Base-by-base conservation (phyloP, 2,329 filamentous ascomycete species). In the Diaporthe sp. region DNA sequence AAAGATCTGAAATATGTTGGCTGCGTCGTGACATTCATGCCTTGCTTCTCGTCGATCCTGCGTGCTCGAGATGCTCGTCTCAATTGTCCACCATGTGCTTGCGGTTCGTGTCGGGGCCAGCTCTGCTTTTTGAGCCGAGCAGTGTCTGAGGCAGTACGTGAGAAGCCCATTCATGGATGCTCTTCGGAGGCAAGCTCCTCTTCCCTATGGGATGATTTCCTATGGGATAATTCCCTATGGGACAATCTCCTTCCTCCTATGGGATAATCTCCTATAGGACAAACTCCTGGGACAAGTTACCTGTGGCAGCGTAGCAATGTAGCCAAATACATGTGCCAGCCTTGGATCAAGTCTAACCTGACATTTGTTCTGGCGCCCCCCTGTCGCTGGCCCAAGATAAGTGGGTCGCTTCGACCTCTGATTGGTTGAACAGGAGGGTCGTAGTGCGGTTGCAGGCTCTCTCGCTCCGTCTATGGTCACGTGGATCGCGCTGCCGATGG, bases 1-100 rank as follows among this genome's bases (percentile, higher is more conserved):
- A 57, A n/a, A 31, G 37, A 53, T 71, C 44, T 71, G 71, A 9
- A 61, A 34, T 58, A 65, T 12, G 13, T 31, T 31, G 34, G 34
- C 49, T 28, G 34, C 22, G 22, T 31, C 34, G 65, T 70, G 65
- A 70, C 46, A 42, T 22, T 31, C 65, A 22, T 55, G n/a, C 34
- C 31, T 70, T 22, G 49, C n/a, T 31, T 42, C 13, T 55, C 28
- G n/a, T 22, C 15, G n/a, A 2, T 22, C 8, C 10, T 17, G 12
- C 34, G 25, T 25, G 9, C 19, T 51, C 5, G 19, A 37, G 19
- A 34, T 22, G 44, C 28, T 17, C 25, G 12, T 12, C 10, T n/a
- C 44, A 25, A 9, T n/a, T 13, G 22, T 13, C 19, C 57, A n/a
- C 15, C 34, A 13, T n/a, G 9, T 4, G 10, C 17, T 13, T 22